Base-by-base conservation (phyloP, 208 protist species). In the Leishmania turanica region DNA sequence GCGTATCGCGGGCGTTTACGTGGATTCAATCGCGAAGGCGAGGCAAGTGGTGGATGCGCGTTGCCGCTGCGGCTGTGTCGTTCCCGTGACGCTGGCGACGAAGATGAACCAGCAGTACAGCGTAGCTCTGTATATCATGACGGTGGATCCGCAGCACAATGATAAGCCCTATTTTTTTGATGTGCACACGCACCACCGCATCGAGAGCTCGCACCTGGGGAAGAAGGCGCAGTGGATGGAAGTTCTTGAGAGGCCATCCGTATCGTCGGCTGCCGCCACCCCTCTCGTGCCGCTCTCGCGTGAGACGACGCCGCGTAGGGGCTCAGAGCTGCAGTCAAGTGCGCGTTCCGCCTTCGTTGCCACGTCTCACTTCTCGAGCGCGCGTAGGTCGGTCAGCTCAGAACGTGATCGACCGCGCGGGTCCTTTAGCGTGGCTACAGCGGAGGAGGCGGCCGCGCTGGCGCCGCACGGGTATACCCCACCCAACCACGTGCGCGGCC, bases 71-170 rank as follows among this genome's bases (percentile, higher is more conserved):
- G 90, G 76, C 70, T 58, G 80, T 34, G 74, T 93, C 5, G 78
- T 87, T 5, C 82, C 86, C 40, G 51, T 91, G 24, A 91, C 88
- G 27, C 86, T 92, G 4, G 27, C 79, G 21, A 87, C 83, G 21
- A 65, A 66, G 49, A 82, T 78, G 70, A 83, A 77, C 45, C 79
- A 86, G 78, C 76, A 90, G 73, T 89, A 89, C 78, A 86, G 77
- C 31, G 87, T 90, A 34, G 81, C 81, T 73, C 65, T 91, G 76
- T 87, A 78, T 80, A 88, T 93, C 79, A 93, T 91, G 89, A 90
- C 85, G 68, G 87, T 87, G 4, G 89, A 93, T 37, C 64, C 74
- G 31, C 81, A 84, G 66, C 84, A 88, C 78, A 73, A 31, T 3
- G 87, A 78, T 37, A 65, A 83, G 74, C 85, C 87, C n/a, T 87